Percentiles rank a stretch among this genome's conserved stretches.
Conservation (phyloP, 2,329 filamentous ascomycete species). For the Paradendryphiella salina region DNA sequence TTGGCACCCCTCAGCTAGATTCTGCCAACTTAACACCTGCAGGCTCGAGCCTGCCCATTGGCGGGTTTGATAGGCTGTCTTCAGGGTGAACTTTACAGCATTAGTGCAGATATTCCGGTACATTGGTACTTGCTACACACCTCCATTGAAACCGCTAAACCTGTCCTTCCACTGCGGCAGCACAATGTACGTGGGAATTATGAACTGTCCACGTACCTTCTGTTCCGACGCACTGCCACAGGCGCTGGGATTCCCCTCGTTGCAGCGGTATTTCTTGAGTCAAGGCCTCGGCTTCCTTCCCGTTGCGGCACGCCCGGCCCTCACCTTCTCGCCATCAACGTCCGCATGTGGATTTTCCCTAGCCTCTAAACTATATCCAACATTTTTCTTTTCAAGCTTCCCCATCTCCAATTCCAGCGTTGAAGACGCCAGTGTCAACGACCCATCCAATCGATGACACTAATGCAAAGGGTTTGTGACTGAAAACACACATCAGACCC, state of each 20-base stretch:
- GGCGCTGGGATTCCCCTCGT: background rate
- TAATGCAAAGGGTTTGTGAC: constrained; percentile 8
- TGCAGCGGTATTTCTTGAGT: constrained; percentile 4
- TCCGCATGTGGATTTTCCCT: constrained; percentile 1
- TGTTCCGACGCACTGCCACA: constrained; percentile 6
- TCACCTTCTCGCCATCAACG: constrained; percentile 1
- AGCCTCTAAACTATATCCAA: background rate
- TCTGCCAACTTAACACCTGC: constrained; percentile 5
- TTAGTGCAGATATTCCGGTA: background rate
- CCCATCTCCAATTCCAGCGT: background rate
- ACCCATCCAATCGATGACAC: background rate
- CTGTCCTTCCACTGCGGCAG: background rate
- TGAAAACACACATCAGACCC: constrained; percentile 5
- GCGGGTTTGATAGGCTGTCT: background rate
- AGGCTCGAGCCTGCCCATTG: background rate
- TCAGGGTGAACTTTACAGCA: background rate
- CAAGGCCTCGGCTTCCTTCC: background rate
- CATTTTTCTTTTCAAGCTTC: background rate
- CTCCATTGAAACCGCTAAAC: background rate
- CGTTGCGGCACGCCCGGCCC: constrained; percentile 8
- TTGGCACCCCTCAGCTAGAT: background rate
- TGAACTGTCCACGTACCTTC: constrained; percentile 5
- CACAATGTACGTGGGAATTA: background rate
- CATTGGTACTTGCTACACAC: background rate
- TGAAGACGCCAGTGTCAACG: constrained; percentile 8